Evolutionary conservation across 2,329 filamentous ascomycete species (phyloP).

Genomic region (Fusarium longipes): DNA sequence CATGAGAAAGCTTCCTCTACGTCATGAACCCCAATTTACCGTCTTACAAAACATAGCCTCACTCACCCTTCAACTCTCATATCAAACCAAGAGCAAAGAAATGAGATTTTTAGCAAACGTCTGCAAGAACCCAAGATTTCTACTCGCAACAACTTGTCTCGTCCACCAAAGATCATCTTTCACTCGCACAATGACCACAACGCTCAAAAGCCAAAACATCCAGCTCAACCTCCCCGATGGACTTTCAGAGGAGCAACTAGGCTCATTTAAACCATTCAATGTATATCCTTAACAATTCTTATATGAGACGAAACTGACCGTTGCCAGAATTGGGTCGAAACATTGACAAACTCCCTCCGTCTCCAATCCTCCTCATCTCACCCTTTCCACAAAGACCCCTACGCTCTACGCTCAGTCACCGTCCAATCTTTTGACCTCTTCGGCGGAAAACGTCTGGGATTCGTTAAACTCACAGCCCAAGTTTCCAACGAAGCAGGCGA

Average conservation of each 20-base stretch:
- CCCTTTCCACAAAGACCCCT: constrained; percentile 66
- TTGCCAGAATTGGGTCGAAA: constrained; percentile 61
- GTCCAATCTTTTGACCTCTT: constrained; percentile 67
- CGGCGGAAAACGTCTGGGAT: constrained; percentile 60
- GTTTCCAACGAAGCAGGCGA: constrained; percentile 62
- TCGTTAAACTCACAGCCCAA: constrained; percentile 64
- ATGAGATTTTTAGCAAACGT: constrained; percentile 25
- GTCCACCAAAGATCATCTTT: not conserved
- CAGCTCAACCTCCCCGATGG: constrained; percentile 58
- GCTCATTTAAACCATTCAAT: constrained; percentile 62
- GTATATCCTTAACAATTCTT: too few relatives aligned
- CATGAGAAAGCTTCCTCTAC: constrained; percentile 4
- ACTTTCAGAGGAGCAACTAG: constrained; percentile 58
- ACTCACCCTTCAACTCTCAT: not conserved
- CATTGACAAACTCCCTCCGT: constrained; percentile 58
- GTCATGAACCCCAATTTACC: constrained; percentile 7
- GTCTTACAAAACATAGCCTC: not conserved
- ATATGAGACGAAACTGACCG: not conserved
- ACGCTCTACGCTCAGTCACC: constrained; percentile 61
- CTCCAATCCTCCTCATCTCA: constrained; percentile 58
- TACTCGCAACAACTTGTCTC: constrained; percentile 8
- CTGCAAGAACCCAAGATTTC: constrained; percentile 8
- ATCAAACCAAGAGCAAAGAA: not conserved
- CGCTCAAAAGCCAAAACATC: constrained; percentile 48
- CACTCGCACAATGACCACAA: constrained; percentile 39